Percentiles rank a stretch among this genome's conserved stretches.
Conservation (phyloP, 2,329 filamentous ascomycete species). For the Alternaria solani region DNA sequence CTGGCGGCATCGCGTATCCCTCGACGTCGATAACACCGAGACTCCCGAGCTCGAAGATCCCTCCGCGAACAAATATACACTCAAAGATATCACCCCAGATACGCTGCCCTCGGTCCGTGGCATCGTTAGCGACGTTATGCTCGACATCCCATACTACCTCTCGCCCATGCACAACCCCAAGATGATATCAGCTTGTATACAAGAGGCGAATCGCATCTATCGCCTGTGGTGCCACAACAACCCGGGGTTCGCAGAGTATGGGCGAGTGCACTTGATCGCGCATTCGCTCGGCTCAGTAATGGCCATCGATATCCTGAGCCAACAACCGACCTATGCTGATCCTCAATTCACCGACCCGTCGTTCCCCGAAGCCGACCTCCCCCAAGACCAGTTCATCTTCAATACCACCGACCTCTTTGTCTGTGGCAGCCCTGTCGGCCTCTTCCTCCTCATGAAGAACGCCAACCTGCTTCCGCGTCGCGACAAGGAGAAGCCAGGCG, state of each 20-base stretch:
- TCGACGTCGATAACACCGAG: conserved; percentile 74
- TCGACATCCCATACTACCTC: conserved; percentile 97
- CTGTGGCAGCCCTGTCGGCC: conserved; percentile 87
- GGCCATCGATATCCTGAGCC: conserved; percentile 88
- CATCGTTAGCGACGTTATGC: conserved; percentile 96
- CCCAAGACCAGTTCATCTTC: conserved; percentile 76
- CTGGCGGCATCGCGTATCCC: conserved; percentile 87
- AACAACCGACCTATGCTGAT: conserved; percentile 79
- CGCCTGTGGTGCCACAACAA: conserved; percentile 95
- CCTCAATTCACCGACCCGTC: conserved; percentile 45
- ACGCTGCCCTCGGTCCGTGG: conserved; percentile 90
- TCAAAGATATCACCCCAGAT: conserved; percentile 91
- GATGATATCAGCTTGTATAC: conserved; percentile 89
- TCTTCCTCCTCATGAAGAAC: conserved; percentile 88
- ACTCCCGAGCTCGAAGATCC: conserved; percentile 63
- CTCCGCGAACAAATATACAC: conserved; percentile 67
- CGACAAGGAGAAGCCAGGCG: conserved; percentile 77
- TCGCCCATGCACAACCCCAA: conserved; percentile 88
- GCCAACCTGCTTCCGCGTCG: conserved; percentile 76
- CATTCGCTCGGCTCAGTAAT: conserved; percentile 96
- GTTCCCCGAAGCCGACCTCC: conserved; percentile 58
- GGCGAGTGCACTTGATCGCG: conserved; percentile 89
- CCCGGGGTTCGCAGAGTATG: conserved; percentile 79
- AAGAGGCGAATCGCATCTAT: conserved; percentile 95
- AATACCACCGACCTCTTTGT: conserved; percentile 90